Base-by-base conservation (phyloP, 2,329 filamentous ascomycete genomes). In the Thyridium curvatum region DNA sequence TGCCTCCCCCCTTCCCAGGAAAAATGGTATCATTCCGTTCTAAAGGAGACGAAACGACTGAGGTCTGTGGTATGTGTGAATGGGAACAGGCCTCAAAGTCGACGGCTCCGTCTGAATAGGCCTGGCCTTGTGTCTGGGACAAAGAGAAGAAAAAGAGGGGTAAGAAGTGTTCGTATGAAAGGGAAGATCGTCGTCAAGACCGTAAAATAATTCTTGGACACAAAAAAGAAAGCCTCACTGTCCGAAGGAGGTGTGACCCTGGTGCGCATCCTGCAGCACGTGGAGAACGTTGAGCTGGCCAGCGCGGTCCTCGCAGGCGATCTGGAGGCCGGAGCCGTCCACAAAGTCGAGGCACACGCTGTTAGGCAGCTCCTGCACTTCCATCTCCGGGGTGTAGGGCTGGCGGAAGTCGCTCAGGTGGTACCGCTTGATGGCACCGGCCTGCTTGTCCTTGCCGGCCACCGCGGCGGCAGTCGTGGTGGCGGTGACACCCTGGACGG, bases 311-410 rank as follows among this genome's bases (percentile, higher is more conserved):
- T 77, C 77, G 46, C 79, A 83, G 16, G 79, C 79, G 50, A 83
- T 61, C 53, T 83, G 79, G 41, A 83, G 60, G 34, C 69, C 68
- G n/a, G 73, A 77, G 3, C 78, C 75, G 37, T 77, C 75, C 14
- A 79, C 50, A 44, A 83, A 73, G 49, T 81, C 74, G 34, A 82
- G 60, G 8, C 77, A 69, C 4, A 82, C 76, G 53, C 89, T 96
- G 64, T 96, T 87, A 3, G 91, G 89, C 38, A 98, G 71, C 65
- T 98, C 93, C 64, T 96, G 86, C 49, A 87, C 72, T 56, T 97
- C 93, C 43, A 94, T 82, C 58, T 97, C 91, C 1, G 93, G 93
- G 13, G 86, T 72, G 50, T 83, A 87, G 1, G 90, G 90, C 31
- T 69, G 64, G 47, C 78, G 77, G 68, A 97, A 94, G 44, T 96